These are phyloP conservation scores for Podospora pseudoanserina DNA, from an alignment of 495 filamentous ascomycete genomes.

Conservation along the genomic window DNA sequence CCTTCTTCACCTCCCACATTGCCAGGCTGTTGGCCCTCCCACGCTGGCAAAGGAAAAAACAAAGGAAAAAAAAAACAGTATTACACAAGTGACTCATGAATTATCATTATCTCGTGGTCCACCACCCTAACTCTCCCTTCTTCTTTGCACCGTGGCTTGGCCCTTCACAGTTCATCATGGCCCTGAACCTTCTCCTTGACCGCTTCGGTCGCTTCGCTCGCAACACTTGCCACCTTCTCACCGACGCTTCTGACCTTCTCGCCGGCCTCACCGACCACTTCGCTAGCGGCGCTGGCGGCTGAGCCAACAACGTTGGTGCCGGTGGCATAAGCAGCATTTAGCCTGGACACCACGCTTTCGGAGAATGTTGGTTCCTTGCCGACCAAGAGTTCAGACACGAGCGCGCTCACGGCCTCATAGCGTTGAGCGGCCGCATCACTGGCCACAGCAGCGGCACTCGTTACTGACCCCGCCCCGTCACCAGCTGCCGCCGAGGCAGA, in stretches of 20 bases:
- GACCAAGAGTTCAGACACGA: constrained; percentile 71
- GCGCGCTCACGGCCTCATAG: constrained; percentile 63
- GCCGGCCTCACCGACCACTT: constrained; percentile 21
- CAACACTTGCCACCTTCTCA: constrained; percentile 35
- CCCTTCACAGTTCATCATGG: constrained; percentile 53
- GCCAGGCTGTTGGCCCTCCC: background rate
- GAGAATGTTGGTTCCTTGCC: constrained; percentile 81
- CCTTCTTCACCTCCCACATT: background rate
- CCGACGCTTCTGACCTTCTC: constrained; percentile 31
- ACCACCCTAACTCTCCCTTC: background rate
- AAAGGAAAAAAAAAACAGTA: constrained; percentile 8
- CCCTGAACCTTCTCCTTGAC: constrained; percentile 45
- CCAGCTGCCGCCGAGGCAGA: constrained; percentile 30
- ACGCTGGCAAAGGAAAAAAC: background rate
- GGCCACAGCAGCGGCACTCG: constrained; percentile 53
- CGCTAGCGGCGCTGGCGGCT: constrained; percentile 36
- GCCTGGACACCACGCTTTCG: constrained; percentile 70
- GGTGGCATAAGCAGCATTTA: constrained; percentile 57
- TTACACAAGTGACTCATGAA: constrained; percentile 6
- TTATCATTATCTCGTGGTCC: constrained; percentile 18
- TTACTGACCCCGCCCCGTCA: constrained; percentile 38
- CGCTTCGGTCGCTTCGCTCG: constrained; percentile 44
- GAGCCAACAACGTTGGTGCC: constrained; percentile 24
- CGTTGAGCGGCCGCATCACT: constrained; percentile 53
- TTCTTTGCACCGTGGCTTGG: background rate